Base-by-base conservation (phyloP, 164 flowering plant genomes). In the Brasenia schreberi region DNA sequence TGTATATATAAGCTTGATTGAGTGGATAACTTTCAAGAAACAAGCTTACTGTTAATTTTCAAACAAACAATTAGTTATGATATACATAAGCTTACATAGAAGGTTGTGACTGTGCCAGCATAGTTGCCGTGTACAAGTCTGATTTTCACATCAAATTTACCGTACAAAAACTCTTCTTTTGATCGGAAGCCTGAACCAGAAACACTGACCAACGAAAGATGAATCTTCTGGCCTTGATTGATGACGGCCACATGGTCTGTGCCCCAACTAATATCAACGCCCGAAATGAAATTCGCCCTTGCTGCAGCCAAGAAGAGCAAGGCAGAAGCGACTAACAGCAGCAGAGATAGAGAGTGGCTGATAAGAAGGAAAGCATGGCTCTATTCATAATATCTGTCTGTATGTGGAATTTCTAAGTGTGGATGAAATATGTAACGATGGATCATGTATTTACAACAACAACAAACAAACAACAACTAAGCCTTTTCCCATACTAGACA, bases 111-210 rank as follows among this genome's bases (percentile, higher is more conserved):
- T 0, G 81, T 77, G 64, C 83, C 81, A 33, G 81, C 79, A 2
- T 81, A 77, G 69, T 80, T 76, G 42, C 83, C 81, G 7, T 76
- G 70, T 1, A 77, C 75, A 10, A 80, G 77, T 67, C 73, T 77
- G 45, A 80, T 67, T 64, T 77, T 78, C 76, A 80, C 64, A 44
- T 77, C 76, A 6, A 80, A 60, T 63, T 73, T 71, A 7, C 76
- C 79, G 14, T 73, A 75, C 2, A 75, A 64, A 60, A 64, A 77
- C 63, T 69, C 69, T 0, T 65, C 63, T 11, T 77, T 80, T 27
- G 83, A 80, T 65, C 67, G 69, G 59, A 77, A 71, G 4, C 83
- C 81, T 5, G 79, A 74, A 18, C 79, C 81, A 42, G 77, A 77
- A 45, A 53, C 60, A 27, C 74, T 65, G 67, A 75, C 79, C 16